Base-by-base conservation (phyloP, 1,139 yeast genomes). In the Blastobotrys capitulatus region DNA sequence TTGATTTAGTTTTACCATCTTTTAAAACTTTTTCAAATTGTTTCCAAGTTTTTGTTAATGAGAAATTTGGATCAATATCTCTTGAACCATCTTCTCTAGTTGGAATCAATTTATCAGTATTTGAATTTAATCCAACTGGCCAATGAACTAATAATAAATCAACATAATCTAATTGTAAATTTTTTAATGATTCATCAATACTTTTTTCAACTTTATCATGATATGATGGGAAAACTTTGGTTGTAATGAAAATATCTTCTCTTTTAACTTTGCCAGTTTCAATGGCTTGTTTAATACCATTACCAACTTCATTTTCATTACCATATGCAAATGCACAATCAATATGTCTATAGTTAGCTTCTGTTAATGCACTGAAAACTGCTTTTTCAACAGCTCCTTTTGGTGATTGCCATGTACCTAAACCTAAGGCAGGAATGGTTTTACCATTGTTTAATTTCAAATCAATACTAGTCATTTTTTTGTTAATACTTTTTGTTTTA, bases 61-160 rank as follows among this genome's bases (percentile, higher is more conserved):
- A 71, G 79, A 84, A 81, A 47, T 73, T 76, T 44, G 70, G 66
- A 52, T 78, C 73, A 47, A 72, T 58, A 51, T 75, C 76, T 38
- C 70, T 63, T n/a, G 73, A 61, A 20, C 81, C 82, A 51, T 75
- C 77, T 16, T 67, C 67, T 22, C 60, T 60, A 19, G 54, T 52
- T 47, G 82, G 82, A 47, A 72, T 55, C 32, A 63, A 54, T 53
- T 71, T 72, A 51, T 69, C 67, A 51, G 69, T 67, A 38, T 68
- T 67, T 42, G 72, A 72, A 59, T 66, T 69, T 52, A 79, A 64
- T 1, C 86, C 76, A 47, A 78, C 74, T 4, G 97, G 97, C 96
- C 95, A 88, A 70, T 90, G 97, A 62, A 87, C 77, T 64, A 89
- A 75, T 66, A 83, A 83, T 59, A 89, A 73, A 65, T 89, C 97